phyloP scores from a whole-genome alignment of 768 basidiomycete genomes.

The Rhodosporidiobolus odoratus region DNA sequence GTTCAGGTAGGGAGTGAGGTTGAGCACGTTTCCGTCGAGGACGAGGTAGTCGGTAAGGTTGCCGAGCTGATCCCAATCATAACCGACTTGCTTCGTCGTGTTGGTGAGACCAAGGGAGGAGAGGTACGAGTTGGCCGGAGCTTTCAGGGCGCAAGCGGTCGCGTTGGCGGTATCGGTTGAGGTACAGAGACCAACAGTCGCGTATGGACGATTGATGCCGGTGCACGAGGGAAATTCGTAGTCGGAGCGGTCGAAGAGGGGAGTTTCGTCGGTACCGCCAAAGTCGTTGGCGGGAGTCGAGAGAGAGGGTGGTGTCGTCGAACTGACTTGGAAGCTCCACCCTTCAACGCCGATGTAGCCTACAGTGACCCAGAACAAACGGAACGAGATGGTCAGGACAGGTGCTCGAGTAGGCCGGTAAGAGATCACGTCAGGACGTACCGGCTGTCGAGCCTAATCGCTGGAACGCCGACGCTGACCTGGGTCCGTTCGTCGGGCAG shows the following conservation, averaged over 20 bases:
- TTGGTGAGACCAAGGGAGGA: conserved; percentile 60
- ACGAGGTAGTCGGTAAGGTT: conserved; percentile 70
- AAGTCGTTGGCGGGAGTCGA: conserved; percentile 53
- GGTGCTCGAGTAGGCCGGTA: neutral
- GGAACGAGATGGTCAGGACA: neutral
- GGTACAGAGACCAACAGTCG: conserved; percentile 67
- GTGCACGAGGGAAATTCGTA: conserved; percentile 63
- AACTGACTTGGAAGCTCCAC: conserved; percentile 65
- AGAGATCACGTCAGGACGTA: conserved; percentile 22
- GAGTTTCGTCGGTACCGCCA: conserved; percentile 85
- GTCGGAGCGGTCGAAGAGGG: conserved; percentile 66
- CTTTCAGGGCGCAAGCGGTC: conserved; percentile 61
- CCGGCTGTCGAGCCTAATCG: conserved; percentile 54
- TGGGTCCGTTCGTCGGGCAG: conserved; percentile 61
- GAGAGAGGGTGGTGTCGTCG: conserved; percentile 57
- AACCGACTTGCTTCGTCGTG: conserved; percentile 69
- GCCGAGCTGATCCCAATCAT: conserved; percentile 83
- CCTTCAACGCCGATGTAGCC: conserved; percentile 75
- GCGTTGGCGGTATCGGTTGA: conserved; percentile 48
- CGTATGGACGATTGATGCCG: conserved; percentile 59
- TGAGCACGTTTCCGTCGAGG: conserved; percentile 87
- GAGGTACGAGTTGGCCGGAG: conserved; percentile 58
- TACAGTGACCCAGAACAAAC: conserved; percentile 37
- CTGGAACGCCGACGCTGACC: conserved; percentile 50
- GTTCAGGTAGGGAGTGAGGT: conserved; percentile 77